Percentiles rank a stretch among this genome's conserved stretches.
Evolutionary conservation across 352 stramenopile genomes (phyloP).

Genomic region (Phytophthora colocasiae): DNA sequence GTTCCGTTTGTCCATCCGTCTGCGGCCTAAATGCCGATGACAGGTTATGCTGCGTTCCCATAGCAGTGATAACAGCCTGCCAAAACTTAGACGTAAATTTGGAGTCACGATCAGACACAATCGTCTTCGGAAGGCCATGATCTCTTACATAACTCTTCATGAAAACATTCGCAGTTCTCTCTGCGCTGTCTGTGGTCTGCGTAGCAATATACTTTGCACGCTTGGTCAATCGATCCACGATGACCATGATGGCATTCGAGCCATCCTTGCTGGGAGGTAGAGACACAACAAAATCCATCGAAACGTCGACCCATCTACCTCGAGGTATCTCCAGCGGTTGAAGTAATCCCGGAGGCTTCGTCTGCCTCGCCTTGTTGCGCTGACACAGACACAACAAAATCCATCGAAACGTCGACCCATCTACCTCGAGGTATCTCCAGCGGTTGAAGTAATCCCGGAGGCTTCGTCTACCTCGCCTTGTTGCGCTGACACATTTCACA

Average conservation of each 20-base stretch:
- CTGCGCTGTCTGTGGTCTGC: background rate
- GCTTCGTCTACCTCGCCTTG: no score
- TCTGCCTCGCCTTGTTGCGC: constrained; percentile 8
- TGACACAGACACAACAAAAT: no score
- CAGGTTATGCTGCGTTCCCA: constrained; percentile 4
- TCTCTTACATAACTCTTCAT: constrained; percentile 14
- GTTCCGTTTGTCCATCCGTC: constrained; percentile 14
- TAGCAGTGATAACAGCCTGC: background rate
- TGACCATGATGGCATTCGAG: constrained; percentile 11
- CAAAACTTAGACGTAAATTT: constrained; percentile 16
- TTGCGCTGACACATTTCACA: constrained; percentile 23
- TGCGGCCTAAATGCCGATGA: constrained; percentile 10
- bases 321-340: background rate
- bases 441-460: no score
- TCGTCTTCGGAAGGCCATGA: constrained; percentile 8
- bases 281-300: background rate
- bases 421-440: no score
- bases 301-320: constrained; percentile 2
- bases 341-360: background rate
- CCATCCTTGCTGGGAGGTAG: background rate
- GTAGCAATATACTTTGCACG: background rate
- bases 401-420: no score
- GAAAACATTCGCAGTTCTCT: background rate
- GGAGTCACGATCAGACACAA: constrained; percentile 5
- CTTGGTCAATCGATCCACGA: constrained; percentile 7